phyloP scores from a whole-genome alignment of 225 moss, liverwort and hornwort genomes.

The Lunularia cruciata region DNA sequence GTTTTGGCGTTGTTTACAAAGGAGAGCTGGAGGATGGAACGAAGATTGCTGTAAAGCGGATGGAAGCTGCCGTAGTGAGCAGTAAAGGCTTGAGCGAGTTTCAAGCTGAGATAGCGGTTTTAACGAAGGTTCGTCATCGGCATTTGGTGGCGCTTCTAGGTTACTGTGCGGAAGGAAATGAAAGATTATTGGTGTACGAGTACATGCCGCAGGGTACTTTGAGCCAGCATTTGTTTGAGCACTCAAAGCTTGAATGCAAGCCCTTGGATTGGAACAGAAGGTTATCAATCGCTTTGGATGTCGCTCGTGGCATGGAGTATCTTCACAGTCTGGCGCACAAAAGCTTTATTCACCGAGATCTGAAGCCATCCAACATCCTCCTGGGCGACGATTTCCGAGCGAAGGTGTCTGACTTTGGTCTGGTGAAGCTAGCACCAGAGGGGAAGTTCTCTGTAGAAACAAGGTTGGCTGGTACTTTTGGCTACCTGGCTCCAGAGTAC shows the following conservation, averaged over 20 bases:
- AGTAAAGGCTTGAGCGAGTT: conserved; percentile 87
- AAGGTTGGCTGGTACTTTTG: conserved; percentile 86
- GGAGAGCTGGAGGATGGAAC: conserved; percentile 91
- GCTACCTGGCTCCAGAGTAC: conserved; percentile 93
- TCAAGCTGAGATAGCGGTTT: conserved; percentile 85
- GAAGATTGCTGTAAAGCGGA: conserved; percentile 82
- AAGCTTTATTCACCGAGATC: conserved; percentile 89
- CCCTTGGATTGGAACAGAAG: conserved; percentile 82
- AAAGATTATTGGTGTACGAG: conserved; percentile 89
- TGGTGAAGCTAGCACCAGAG: conserved; percentile 89
- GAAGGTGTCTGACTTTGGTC: conserved; percentile 91
- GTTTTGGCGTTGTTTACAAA: conserved; percentile 92
- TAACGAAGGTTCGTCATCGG: conserved; percentile 89
- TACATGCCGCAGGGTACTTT: conserved; percentile 91
- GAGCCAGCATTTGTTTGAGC: conserved; percentile 87
- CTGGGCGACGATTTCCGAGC: conserved; percentile 82
- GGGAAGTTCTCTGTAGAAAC: conserved; percentile 95
- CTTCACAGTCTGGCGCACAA: conserved; percentile 81
- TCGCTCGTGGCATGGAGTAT: conserved; percentile 91
- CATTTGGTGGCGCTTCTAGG: conserved; percentile 84
- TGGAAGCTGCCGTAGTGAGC: conserved; percentile 94
- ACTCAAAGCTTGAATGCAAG: conserved; percentile 44
- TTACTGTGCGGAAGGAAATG: conserved; percentile 82
- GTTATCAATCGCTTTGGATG: conserved; percentile 81
- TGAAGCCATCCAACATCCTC: conserved; percentile 90